Conservation (phyloP, 345 rosid genomes). For the Gossypium thurberi region DNA sequence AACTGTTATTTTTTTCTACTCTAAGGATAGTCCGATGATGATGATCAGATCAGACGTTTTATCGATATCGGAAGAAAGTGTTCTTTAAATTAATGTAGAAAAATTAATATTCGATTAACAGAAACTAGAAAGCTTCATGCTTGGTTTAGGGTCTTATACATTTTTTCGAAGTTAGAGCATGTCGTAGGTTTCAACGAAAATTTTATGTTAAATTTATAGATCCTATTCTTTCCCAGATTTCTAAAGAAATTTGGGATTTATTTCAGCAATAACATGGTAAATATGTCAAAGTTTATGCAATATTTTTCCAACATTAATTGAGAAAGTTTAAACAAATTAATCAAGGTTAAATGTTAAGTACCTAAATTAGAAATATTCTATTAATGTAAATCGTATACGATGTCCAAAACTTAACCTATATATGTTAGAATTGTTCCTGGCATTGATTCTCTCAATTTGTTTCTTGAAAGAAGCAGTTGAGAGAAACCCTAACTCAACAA, state of each 20-base stretch:
- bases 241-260: too few relatives aligned
- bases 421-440: conserved; percentile 34
- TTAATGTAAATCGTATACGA: too few relatives aligned
- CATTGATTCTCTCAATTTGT: conserved; percentile 30
- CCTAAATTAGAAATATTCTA: too few relatives aligned
- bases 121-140: not conserved
- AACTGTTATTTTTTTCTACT: not conserved
- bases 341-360: too few relatives aligned
- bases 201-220: too few relatives aligned
- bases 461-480: conserved; percentile 41
- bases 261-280: too few relatives aligned
- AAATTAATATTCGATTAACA: not conserved
- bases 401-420: too few relatives aligned
- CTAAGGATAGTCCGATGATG: not conserved
- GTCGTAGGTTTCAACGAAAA: not conserved
- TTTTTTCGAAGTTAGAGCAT: too few relatives aligned
- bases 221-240: too few relatives aligned
- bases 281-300: too few relatives aligned
- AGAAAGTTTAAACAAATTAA: not conserved
- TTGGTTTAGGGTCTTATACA: not conserved
- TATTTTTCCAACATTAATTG: not conserved
- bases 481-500: conserved; percentile 22
- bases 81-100: not conserved
- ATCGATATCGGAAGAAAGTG: not conserved
- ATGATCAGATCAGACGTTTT: not conserved